Percentiles rank a stretch among this genome's conserved stretches.
These are phyloP conservation scores for Penicillium paradoxum DNA, from an alignment of 495 filamentous ascomycete genomes.

Conservation along the genomic window DNA sequence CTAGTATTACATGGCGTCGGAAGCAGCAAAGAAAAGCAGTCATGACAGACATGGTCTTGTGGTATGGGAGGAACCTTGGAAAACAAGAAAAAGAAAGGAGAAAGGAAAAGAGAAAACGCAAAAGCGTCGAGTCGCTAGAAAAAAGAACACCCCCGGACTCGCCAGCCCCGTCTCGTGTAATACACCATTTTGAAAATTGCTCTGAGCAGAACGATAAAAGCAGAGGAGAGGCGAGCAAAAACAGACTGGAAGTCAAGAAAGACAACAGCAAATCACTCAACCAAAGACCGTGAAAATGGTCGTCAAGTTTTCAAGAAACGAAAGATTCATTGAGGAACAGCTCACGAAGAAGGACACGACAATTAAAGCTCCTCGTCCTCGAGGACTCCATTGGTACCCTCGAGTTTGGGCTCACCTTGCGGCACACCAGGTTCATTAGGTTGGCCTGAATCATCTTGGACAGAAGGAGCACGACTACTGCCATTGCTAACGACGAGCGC, in stretches of 20 bases:
- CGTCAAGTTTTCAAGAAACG: neutral
- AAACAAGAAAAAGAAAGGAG: neutral
- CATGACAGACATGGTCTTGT: conserved; percentile 21
- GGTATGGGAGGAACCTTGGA: too few relatives aligned
- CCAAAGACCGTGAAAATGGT: conserved; percentile 4
- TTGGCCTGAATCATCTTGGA: conserved; percentile 11
- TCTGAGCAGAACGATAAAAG: conserved; percentile 1
- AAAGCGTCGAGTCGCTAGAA: conserved; percentile 14
- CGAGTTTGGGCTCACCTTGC: neutral
- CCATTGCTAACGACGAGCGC: conserved; percentile 41
- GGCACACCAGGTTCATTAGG: conserved; percentile 2
- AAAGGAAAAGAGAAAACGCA: conserved; percentile 14
- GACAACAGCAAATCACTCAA: conserved; percentile 1
- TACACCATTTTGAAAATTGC: conserved; percentile 18
- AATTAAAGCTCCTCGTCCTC: conserved; percentile 17
- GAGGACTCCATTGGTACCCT: neutral
- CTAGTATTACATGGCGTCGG: conserved; percentile 24
- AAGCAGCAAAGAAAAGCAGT: conserved; percentile 18
- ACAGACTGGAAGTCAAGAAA: conserved; percentile 4
- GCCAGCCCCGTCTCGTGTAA: conserved; percentile 16
- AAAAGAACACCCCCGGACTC: conserved; percentile 17
- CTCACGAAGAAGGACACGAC: neutral
- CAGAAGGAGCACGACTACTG: conserved; percentile 24
- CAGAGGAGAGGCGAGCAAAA: conserved; percentile 6
- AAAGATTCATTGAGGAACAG: conserved; percentile 4